Base-by-base conservation (phyloP, 2,329 filamentous ascomycete genomes). In the Colletotrichum sansevieriae region DNA sequence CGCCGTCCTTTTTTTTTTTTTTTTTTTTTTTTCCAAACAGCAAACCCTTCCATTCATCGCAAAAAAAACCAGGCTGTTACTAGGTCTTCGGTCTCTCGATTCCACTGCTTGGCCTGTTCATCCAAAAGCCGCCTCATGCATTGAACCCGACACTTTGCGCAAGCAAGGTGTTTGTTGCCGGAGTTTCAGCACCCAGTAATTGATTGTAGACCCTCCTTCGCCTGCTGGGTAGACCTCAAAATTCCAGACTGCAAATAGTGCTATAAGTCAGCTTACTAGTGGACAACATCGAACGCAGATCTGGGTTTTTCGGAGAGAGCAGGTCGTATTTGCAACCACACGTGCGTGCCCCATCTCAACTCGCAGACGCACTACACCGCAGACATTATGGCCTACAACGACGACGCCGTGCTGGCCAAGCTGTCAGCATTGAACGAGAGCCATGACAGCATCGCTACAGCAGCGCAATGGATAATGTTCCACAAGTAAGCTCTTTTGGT, bases 401-500 rank as follows among this genome's bases (percentile, higher is more conserved):
- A 98, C 81, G 96, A 99, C 83, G 93, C 94, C 54, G 94, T 99
- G 64, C 90, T 95, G 79, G 94, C 95, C 62, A 98, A 98, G 84
- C 91, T 99, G 62, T 97, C 95, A 37, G 93, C 94, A 47, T 88
- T 99, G 71, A 98, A 97, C 81, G 97, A 99, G 82, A 97, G 94
- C 11, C 95, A 99, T 79, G 96, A 99, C 78, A 97, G 94, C 81
- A 98, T 99, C 76, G 89, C 97, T 70, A 95, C 93, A 41, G 95
- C 97, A 71, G 94, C 96, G 66, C 95, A 98, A 90, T 99, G 97
- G 97, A 96, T 99, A 71, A 97, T 99, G 92, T 99, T 99, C 79
- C 95, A 99, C 82, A 92, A 71, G 79, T 71, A 58, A 71, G 39
- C 20, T 9, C 13, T 15, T 11, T 18, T 10, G 22, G 20, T 29